These are phyloP conservation scores for Salix viminalis DNA, from an alignment of 345 rosid genomes.

Conservation along the genomic window DNA sequence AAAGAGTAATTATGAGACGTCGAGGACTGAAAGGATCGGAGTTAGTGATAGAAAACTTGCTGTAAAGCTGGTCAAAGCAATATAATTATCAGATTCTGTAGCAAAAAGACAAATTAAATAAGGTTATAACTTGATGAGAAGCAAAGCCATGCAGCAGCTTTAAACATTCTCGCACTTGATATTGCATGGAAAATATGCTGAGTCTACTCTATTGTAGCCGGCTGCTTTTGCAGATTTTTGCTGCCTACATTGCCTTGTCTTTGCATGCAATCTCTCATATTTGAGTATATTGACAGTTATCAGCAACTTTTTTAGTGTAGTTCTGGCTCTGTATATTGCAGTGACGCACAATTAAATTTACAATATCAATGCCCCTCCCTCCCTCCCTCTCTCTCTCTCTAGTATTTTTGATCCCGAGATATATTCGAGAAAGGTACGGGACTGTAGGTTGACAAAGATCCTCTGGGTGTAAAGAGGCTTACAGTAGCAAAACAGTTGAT, in stretches of 20 bases:
- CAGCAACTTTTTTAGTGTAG: slow-evolving; percentile 35
- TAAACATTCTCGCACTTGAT: slow-evolving; percentile 29
- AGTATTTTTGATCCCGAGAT: slow-evolving; percentile 41
- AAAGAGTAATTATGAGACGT: slow-evolving; percentile 5
- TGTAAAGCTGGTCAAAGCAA: slow-evolving; percentile 25
- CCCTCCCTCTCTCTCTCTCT: background rate
- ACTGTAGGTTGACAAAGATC: slow-evolving; percentile 39
- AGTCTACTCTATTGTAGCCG: slow-evolving; percentile 24
- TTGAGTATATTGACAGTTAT: slow-evolving; percentile 23
- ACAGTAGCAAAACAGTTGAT: slow-evolving; percentile 9
- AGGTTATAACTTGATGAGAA: slow-evolving; percentile 3
- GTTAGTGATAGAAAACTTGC: slow-evolving; percentile 23
- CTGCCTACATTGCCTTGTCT: slow-evolving; percentile 2
- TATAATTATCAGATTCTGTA: slow-evolving; percentile 28
- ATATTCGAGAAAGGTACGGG: slow-evolving; percentile 44
- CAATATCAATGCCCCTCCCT: background rate
- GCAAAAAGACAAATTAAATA: slow-evolving; percentile 17
- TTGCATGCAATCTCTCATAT: slow-evolving; percentile 15
- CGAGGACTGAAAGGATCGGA: slow-evolving; percentile 2
- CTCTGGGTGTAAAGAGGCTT: slow-evolving; percentile 21
- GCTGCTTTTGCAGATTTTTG: slow-evolving; percentile 15
- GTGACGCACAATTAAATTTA: background rate
- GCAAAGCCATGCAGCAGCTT: slow-evolving; percentile 29
- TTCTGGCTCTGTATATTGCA: slow-evolving; percentile 14
- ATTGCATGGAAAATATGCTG: slow-evolving; percentile 27